Evolutionary conservation across 345 rosid species (phyloP).

Genomic region (Fremontodendron californicum): DNA sequence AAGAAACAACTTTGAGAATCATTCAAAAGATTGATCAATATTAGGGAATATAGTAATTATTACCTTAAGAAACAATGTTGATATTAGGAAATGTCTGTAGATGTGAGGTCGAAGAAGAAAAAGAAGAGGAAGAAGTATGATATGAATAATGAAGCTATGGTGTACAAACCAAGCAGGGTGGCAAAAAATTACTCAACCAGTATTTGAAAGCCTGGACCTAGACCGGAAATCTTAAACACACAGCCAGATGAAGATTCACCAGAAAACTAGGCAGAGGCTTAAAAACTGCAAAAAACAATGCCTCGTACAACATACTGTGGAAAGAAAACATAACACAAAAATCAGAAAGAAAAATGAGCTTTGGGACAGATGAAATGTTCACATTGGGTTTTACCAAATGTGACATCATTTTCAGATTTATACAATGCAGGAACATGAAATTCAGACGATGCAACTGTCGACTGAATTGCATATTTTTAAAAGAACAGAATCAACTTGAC

Average conservation of each 20-base stretch:
- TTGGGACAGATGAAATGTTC: conserved; percentile 43
- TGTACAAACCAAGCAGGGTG: conserved; percentile 5
- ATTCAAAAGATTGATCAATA: not conserved
- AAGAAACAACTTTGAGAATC: not conserved
- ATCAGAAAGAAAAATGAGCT: conserved; percentile 16
- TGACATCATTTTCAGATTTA: conserved; percentile 43
- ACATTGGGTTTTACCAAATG: conserved; percentile 48
- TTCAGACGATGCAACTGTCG: conserved; percentile 32
- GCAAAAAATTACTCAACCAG: not conserved
- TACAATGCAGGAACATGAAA: conserved; percentile 46
- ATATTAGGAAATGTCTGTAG: not conserved
- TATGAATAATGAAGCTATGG: not conserved
- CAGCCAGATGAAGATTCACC: conserved; percentile 11
- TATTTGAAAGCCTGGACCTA: not conserved
- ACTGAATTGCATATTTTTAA: conserved; percentile 35
- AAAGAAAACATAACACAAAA: conserved; percentile 17
- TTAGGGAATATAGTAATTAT: not conserved
- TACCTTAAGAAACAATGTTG: not conserved
- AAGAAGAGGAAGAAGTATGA: not conserved
- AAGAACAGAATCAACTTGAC: conserved; percentile 33
- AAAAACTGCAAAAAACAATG: conserved; percentile 8
- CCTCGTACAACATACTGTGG: conserved; percentile 22
- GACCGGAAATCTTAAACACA: not conserved
- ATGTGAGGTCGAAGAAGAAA: not conserved
- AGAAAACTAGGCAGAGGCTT: conserved; percentile 6